Evolutionary conservation across 345 rosid genomes (phyloP).

Genomic region (Euphorbia tirucalli): DNA sequence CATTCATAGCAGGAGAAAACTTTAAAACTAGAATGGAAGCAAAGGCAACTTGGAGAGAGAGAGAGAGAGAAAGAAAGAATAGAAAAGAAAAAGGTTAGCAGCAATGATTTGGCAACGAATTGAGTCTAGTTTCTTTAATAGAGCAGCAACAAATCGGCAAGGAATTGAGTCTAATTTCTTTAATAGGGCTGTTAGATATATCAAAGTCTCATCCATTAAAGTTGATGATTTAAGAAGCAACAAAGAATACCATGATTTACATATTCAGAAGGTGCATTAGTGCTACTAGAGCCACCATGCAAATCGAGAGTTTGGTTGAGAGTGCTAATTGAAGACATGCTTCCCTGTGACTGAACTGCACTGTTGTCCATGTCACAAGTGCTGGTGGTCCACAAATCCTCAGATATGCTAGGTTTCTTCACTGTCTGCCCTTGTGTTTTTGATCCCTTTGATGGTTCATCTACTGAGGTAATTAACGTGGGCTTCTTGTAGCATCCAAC

Average conservation of each 20-base stretch:
- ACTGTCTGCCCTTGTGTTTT: constrained; percentile 5
- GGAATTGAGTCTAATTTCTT: too few relatives aligned
- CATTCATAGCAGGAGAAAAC: too few relatives aligned
- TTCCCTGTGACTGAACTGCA: constrained; percentile 35
- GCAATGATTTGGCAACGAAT: too few relatives aligned
- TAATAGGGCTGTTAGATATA: neutral
- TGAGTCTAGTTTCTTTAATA: too few relatives aligned
- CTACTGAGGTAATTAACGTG: constrained; percentile 8
- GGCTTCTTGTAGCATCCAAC: constrained; percentile 29
- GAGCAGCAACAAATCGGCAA: too few relatives aligned
- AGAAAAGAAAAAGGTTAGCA: too few relatives aligned
- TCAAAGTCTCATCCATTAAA: neutral
- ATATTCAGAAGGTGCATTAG: constrained; percentile 47
- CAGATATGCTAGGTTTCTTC: constrained; percentile 26
- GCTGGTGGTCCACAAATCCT: constrained; percentile 32
- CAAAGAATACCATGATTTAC: constrained; percentile 64
- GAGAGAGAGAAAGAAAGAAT: too few relatives aligned
- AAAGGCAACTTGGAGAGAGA: too few relatives aligned
- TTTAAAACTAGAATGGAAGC: too few relatives aligned
- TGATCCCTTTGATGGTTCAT: constrained; percentile 13
- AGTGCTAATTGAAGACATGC: constrained; percentile 28
- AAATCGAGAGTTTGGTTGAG: constrained; percentile 26
- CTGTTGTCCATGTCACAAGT: constrained; percentile 36
- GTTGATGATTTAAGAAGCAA: constrained; percentile 7
- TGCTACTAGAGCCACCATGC: constrained; percentile 27